Evolutionary conservation across 352 stramenopile genomes (phyloP).

Genomic region (Pythium periplocum): DNA sequence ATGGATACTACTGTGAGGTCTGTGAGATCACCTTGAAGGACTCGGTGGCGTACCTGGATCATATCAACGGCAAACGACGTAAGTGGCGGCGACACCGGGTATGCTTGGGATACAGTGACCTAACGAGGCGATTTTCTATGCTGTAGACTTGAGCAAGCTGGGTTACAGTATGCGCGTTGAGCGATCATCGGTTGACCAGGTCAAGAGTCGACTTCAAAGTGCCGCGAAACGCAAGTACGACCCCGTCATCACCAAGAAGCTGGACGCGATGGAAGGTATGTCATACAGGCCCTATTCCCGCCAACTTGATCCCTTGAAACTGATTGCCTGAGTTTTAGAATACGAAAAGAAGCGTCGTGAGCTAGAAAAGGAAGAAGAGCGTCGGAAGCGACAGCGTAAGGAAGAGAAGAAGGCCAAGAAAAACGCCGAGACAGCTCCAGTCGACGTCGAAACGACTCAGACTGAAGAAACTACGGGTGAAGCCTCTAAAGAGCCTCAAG

Average conservation of each 20-base stretch:
- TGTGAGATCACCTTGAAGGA: slow-evolving; percentile 91
- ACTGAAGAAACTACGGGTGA: slow-evolving; percentile 11
- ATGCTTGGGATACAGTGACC: not conserved
- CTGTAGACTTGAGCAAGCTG: slow-evolving; percentile 82
- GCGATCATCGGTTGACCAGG: slow-evolving; percentile 74
- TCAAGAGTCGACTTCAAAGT: slow-evolving; percentile 84
- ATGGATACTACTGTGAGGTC: slow-evolving; percentile 91
- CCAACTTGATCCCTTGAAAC: not conserved
- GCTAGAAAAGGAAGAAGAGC: slow-evolving; percentile 57
- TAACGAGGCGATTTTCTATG: not conserved
- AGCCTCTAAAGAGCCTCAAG: not conserved
- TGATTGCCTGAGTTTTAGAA: slow-evolving; percentile 26
- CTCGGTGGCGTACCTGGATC: slow-evolving; percentile 91
- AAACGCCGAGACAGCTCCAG: not conserved
- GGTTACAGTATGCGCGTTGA: slow-evolving; percentile 92
- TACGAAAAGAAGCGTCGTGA: slow-evolving; percentile 85
- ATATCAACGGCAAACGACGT: slow-evolving; percentile 95
- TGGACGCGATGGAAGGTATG: slow-evolving; percentile 70
- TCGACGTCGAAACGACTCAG: not conserved
- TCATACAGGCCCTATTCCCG: not conserved
- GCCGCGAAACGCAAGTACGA: slow-evolving; percentile 82
- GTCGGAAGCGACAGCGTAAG: slow-evolving; percentile 67
- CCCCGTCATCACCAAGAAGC: slow-evolving; percentile 73
- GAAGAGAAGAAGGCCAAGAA: slow-evolving; percentile 46
- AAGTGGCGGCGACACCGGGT: slow-evolving; percentile 14